These are phyloP conservation scores for Capsella rubella DNA, from an alignment of 441 rosid species.

Conservation along the genomic window DNA sequence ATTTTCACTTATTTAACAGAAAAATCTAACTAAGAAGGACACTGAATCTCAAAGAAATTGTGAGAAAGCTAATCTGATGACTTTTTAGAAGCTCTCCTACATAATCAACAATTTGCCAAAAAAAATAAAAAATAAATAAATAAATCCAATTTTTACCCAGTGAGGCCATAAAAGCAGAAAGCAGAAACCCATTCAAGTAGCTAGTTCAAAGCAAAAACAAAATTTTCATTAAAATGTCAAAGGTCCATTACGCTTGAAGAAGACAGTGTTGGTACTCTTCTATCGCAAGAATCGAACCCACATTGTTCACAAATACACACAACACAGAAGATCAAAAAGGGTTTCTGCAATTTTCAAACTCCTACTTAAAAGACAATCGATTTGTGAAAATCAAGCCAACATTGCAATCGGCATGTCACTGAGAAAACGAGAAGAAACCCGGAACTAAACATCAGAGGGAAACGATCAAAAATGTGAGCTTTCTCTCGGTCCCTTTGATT, in stretches of 20 bases:
- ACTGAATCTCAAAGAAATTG: background rate
- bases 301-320: constrained; percentile 9
- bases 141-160: constrained; percentile 7
- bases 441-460: background rate
- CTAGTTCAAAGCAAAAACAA: constrained; percentile 10
- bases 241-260: constrained; percentile 11
- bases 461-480: background rate
- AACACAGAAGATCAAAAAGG: constrained; percentile 1
- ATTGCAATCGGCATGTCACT: background rate
- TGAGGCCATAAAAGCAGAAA: background rate
- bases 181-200: constrained; percentile 16
- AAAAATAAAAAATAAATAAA: background rate
- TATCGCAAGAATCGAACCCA: constrained; percentile 11
- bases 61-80: constrained; percentile 7
- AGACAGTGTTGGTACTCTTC: background rate
- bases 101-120: background rate
- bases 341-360: constrained; percentile 4
- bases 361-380: background rate
- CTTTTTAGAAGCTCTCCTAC: too few species aligned
- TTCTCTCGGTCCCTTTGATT: background rate
- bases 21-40: background rate
- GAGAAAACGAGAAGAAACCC: constrained; percentile 20
- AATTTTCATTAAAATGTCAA: background rate
- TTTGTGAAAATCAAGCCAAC: constrained; percentile 10
- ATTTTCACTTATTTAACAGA: background rate